Evolutionary conservation across 169 alveolate species (phyloP).

Genomic region (Pseudocohnilembus persalinus): DNA sequence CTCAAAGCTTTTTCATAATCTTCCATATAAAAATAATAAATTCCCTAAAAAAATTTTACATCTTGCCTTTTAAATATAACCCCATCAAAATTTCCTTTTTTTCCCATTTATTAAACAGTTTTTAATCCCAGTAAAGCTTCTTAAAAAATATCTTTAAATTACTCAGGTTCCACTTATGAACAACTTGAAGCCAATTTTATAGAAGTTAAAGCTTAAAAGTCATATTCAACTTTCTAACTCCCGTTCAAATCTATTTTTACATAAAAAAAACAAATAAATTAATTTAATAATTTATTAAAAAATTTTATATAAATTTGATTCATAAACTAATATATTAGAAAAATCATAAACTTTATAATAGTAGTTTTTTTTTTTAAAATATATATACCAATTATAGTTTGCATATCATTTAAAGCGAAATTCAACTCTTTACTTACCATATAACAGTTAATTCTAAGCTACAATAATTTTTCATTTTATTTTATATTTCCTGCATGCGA

Average conservation of each 20-base stretch:
- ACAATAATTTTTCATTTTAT: constrained; percentile 22
- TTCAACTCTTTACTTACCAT: constrained; percentile 36
- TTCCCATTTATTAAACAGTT: constrained; percentile 12
- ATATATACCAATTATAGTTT: constrained; percentile 10
- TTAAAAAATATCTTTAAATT: not conserved
- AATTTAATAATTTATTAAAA: no score
- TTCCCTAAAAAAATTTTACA: constrained; percentile 29
- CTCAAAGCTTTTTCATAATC: constrained; percentile 37
- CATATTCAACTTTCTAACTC: constrained; percentile 26
- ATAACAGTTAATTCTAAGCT: constrained; percentile 33
- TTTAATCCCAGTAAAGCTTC: not conserved
- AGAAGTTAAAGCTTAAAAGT: constrained; percentile 15
- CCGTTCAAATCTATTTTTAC: constrained; percentile 26
- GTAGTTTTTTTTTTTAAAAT: not conserved
- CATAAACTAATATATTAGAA: no score
- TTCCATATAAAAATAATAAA: constrained; percentile 28
- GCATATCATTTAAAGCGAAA: constrained; percentile 32
- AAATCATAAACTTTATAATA: not conserved
- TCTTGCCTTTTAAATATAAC: constrained; percentile 25
- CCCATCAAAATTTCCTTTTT: constrained; percentile 23
- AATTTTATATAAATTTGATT: no score
- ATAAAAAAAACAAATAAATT: no score
- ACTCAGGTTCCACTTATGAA: constrained; percentile 11
- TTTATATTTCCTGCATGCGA: constrained; percentile 34
- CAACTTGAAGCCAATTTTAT: constrained; percentile 35